A percentile compares a stretch with the other conserved stretches of the same genome.
Conservation (phyloP, 306 rosid genomes). For the Coriaria nepalensis region DNA sequence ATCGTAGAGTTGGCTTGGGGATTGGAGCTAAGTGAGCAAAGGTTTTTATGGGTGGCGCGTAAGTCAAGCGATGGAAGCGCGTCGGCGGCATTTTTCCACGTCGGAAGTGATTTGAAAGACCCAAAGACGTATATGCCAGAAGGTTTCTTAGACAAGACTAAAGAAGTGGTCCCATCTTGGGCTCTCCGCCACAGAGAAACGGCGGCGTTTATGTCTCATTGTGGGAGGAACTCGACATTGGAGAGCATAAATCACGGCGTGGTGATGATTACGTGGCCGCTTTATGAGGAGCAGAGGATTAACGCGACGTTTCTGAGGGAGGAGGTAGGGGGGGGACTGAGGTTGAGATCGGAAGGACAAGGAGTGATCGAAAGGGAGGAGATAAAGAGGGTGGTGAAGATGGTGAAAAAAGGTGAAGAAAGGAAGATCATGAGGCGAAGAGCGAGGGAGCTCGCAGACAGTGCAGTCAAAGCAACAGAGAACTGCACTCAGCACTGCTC, state of each 20-base stretch:
- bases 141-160: conserved; percentile 26
- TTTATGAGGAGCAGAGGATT: conserved; percentile 36
- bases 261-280: conserved; percentile 40
- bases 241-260: conserved; percentile 34
- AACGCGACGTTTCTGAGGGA: conserved; percentile 29
- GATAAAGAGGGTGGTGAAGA: conserved; percentile 24
- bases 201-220: conserved; percentile 33
- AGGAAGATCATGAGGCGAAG: conserved; percentile 14
- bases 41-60: conserved; percentile 33
- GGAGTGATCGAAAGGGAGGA: conserved; percentile 15
- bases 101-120: conserved; percentile 7
- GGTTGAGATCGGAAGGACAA: neutral
- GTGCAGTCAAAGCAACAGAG: conserved; percentile 5
- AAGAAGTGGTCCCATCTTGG: conserved; percentile 23
- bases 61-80: neutral
- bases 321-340: conserved; percentile 18
- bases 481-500: neutral
- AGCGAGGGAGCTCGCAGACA: conserved; percentile 11
- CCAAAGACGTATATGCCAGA: conserved; percentile 20
- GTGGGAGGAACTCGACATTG: conserved; percentile 47
- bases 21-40: conserved; percentile 22
- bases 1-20: conserved; percentile 34
- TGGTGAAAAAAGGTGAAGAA: conserved; percentile 19
- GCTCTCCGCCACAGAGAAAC: conserved; percentile 22
- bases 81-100: conserved; percentile 12